Evolutionary conservation across 78 protist genomes (phyloP), one percentile per base, ranked within the genome.

Genomic region (Protostelium mycophagum): DNA sequence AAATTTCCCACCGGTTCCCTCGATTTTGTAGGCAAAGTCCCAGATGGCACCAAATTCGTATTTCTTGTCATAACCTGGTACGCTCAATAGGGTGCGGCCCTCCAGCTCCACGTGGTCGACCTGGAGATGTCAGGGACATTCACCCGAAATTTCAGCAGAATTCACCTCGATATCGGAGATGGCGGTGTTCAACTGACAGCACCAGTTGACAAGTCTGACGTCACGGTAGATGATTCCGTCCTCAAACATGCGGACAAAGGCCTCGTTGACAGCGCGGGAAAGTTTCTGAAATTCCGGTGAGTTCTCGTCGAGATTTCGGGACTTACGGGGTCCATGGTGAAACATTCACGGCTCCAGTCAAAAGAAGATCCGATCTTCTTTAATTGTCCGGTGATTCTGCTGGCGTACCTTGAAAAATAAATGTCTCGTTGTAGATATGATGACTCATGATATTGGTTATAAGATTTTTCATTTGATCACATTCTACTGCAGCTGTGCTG

Each of bases 101-200:
- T 89, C 92, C 23, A 97, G 0, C 0, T 95, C 95, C 28, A 88
- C 89, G 90, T 95, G 83, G 89, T 98, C 99, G 86, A 93, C 91
- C n/a, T n/a, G n/a, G n/a, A n/a, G n/a, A n/a, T n/a, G n/a, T n/a
- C n/a, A n/a, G n/a, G n/a, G 84, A 83, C 28, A 29, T 83, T 28
- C 37, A 25, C 28, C 25, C n/a, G 16, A 16, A 25, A 98, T 98
- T n/a, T n/a, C n/a, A n/a, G n/a, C n/a, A n/a, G n/a, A n/a, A n/a
- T n/a, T n/a, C n/a, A n/a, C n/a, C 93, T 99, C 99, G 36, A 99
- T 84, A 91, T 99, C 99, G 0, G 99, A 98, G 92, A 99, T 96
- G 87, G 99, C 99, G 28, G 99, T 95, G 88, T 97, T 95, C 34
- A 99, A 96, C 36, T 86, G 35, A 83, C 98, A 95, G 90, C 97